These are phyloP conservation scores for Fusarium nisikadoi DNA, from an alignment of 2,329 filamentous ascomycete genomes.

Conservation along the genomic window DNA sequence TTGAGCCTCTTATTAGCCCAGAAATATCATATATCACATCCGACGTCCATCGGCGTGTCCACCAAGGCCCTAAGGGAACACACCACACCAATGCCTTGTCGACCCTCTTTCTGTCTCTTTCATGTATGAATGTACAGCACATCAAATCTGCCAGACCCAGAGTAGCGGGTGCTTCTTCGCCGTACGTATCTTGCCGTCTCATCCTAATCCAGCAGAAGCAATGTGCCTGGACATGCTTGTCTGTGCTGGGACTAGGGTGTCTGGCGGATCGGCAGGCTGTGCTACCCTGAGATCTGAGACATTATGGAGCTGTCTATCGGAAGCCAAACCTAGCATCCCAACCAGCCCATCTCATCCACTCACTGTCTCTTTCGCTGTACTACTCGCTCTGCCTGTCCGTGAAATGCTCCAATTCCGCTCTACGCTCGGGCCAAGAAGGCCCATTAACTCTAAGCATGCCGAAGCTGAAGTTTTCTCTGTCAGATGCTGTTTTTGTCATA, in stretches of 20 bases:
- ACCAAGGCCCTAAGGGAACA: not conserved
- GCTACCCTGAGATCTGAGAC: conserved; percentile 37
- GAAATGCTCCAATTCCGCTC: conserved; percentile 6
- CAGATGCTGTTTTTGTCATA: conserved; percentile 4
- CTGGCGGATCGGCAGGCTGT: conserved; percentile 23
- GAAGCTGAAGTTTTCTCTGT: not conserved
- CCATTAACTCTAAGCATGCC: not conserved
- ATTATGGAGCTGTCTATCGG: conserved; percentile 8
- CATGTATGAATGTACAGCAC: not conserved
- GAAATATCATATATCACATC: conserved; percentile 30
- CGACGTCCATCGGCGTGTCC: conserved; percentile 15
- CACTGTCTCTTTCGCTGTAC: not conserved
- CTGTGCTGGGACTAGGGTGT: not conserved
- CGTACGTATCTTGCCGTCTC: conserved; percentile 6
- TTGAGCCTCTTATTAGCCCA: conserved; percentile 16
- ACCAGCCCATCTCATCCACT: not conserved
- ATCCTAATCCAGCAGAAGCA: conserved; percentile 16
- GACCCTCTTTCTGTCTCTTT: not conserved
- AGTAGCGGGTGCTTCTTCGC: conserved; percentile 15
- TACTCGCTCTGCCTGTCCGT: conserved; percentile 3
- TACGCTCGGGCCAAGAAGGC: not conserved
- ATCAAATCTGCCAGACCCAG: conserved; percentile 8
- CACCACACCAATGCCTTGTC: not conserved
- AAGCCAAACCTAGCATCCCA: not conserved
- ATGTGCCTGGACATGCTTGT: not conserved